A percentile compares a stretch with the other conserved stretches of the same genome.
phyloP scores from a whole-genome alignment of 169 alveolate genomes.

The Cryptosporidium tyzzeri region DNA sequence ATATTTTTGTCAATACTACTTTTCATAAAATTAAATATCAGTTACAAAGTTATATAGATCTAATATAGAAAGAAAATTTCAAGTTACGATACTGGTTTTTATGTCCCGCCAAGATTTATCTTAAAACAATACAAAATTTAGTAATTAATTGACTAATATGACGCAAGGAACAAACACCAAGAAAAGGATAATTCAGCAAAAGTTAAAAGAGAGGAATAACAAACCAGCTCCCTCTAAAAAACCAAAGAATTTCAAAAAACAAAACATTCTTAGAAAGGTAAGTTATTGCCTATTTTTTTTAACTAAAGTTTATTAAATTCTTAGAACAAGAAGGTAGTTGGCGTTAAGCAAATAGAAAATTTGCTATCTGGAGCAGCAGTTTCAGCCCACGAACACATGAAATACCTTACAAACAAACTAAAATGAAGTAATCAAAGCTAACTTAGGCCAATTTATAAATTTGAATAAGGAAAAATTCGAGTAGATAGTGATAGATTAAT shows the following conservation, averaged over 20 bases:
- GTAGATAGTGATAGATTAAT: slow-evolving; percentile 18
- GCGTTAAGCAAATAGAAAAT: slow-evolving; percentile 50
- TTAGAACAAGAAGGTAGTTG: slow-evolving; percentile 44
- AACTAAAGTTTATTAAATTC: neutral
- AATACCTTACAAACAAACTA: slow-evolving; percentile 44
- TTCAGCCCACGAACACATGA: slow-evolving; percentile 59
- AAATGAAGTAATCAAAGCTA: neutral
- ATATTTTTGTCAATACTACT: neutral
- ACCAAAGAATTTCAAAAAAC: neutral
- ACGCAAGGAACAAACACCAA: slow-evolving; percentile 39
- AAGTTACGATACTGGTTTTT: neutral
- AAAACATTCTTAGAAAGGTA: slow-evolving; percentile 56
- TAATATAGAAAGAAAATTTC: neutral
- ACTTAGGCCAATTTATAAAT: neutral
- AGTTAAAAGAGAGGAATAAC: slow-evolving; percentile 43
- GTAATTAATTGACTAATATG: slow-evolving; percentile 5
- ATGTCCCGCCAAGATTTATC: neutral
- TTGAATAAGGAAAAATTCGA: neutral
- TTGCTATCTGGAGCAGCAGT: slow-evolving; percentile 67
- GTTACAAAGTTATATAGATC: neutral
- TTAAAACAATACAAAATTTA: neutral
- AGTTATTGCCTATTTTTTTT: neutral
- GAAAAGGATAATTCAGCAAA: slow-evolving; percentile 16
- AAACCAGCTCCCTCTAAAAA: slow-evolving; percentile 58
- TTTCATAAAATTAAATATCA: neutral